phyloP scores from a whole-genome alignment of 108 stramenopile genomes.

The Nitzschia inconspicua region DNA sequence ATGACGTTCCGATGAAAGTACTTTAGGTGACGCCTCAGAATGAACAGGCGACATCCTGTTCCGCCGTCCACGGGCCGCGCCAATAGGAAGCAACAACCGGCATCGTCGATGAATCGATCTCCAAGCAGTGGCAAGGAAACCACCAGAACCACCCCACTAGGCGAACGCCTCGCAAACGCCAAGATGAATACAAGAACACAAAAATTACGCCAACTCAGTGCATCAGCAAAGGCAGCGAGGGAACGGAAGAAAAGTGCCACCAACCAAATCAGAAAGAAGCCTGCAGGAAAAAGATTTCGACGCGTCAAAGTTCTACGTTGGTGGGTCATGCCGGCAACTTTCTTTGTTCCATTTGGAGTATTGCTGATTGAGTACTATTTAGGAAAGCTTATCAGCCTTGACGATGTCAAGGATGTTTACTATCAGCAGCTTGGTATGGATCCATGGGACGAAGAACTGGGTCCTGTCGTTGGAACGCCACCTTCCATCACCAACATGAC shows the following conservation, averaged over 20 bases:
- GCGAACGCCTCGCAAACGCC: too few relatives aligned
- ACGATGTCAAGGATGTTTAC: constrained; percentile 18
- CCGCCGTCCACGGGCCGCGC: too few relatives aligned
- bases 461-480: background rate
- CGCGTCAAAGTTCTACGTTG: constrained; percentile 7
- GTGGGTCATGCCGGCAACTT: constrained; percentile 13
- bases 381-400: constrained; percentile 9
- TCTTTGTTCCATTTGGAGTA: constrained; percentile 18
- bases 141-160: too few relatives aligned
- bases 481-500: constrained; percentile 9
- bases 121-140: too few relatives aligned
- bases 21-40: too few relatives aligned
- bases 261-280: background rate
- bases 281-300: constrained; percentile 4
- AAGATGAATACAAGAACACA: too few relatives aligned
- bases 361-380: constrained; percentile 23
- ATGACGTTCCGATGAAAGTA: too few relatives aligned
- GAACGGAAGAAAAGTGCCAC: background rate
- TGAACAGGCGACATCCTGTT: too few relatives aligned
- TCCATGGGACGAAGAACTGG: constrained; percentile 14
- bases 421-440: constrained; percentile 21
- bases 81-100: too few relatives aligned
- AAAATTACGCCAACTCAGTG: too few relatives aligned
- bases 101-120: too few relatives aligned
- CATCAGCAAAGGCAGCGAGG: too few relatives aligned